Evolutionary conservation across 2,329 filamentous ascomycete species (phyloP).

Genomic region (Neonectria sp.): DNA sequence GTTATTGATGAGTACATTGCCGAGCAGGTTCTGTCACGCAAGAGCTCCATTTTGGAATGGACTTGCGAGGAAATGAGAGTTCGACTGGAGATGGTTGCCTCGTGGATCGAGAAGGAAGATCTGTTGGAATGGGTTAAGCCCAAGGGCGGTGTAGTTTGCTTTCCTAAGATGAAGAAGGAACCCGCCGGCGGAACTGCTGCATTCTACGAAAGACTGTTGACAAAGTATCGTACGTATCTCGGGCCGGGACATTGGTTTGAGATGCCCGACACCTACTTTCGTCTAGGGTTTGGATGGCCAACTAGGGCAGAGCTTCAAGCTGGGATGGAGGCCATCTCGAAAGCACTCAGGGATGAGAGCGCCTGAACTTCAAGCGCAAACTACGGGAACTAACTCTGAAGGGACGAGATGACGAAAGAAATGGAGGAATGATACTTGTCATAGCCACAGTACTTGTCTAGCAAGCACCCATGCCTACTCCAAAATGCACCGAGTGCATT

Average conservation of each 20-base stretch:
- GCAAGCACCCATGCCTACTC: no score
- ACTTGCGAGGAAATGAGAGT: slow-evolving; percentile 38
- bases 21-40: slow-evolving; percentile 39
- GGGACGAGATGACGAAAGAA: no score
- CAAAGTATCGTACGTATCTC: slow-evolving; percentile 40
- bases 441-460: no score
- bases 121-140: slow-evolving; percentile 45
- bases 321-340: slow-evolving; percentile 40
- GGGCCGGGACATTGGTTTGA: slow-evolving; percentile 47
- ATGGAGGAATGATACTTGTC: no score
- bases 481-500: no score
- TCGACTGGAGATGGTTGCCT: slow-evolving; percentile 38
- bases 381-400: no score
- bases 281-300: slow-evolving; percentile 46
- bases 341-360: neutral
- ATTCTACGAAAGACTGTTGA: slow-evolving; percentile 40
- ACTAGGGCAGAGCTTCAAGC: slow-evolving; percentile 38
- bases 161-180: slow-evolving; percentile 41
- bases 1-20: slow-evolving; percentile 42
- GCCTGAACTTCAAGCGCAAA: no score
- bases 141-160: slow-evolving; percentile 43
- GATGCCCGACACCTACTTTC: slow-evolving; percentile 41
- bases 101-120: slow-evolving; percentile 43
- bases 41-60: slow-evolving; percentile 19
- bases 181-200: slow-evolving; percentile 32